Conservation (phyloP, 352 stramenopile genomes). For the Globisporangium spiculum region DNA sequence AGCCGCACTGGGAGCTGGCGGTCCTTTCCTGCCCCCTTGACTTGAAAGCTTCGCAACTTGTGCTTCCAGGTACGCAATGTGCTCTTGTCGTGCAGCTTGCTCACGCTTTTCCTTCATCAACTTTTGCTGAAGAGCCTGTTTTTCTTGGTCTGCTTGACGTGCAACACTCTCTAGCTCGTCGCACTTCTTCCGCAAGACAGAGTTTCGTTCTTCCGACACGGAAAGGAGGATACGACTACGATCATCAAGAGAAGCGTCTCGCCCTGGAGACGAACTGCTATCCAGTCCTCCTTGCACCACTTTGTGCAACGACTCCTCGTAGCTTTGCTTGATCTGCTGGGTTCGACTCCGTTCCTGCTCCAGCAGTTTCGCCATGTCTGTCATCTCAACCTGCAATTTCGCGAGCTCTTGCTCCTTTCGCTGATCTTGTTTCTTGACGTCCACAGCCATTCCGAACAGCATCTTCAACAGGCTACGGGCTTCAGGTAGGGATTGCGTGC, state of each 20-base stretch:
- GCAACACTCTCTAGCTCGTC: constrained; percentile 63
- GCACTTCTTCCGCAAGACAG: constrained; percentile 67
- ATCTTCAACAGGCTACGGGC: constrained; percentile 79
- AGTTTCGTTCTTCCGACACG: constrained; percentile 75
- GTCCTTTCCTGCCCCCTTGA: constrained; percentile 5
- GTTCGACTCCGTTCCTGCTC: constrained; percentile 72
- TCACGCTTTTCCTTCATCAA: constrained; percentile 23
- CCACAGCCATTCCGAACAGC: constrained; percentile 84
- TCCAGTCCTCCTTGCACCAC: constrained; percentile 51
- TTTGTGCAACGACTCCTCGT: constrained; percentile 80
- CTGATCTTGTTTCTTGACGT: constrained; percentile 87
- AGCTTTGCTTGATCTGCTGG: constrained; percentile 79
- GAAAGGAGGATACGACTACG: constrained; percentile 64
- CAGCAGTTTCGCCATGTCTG: constrained; percentile 51
- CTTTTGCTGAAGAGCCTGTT: constrained; percentile 42
- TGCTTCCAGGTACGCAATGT: constrained; percentile 59
- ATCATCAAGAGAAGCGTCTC: constrained; percentile 36
- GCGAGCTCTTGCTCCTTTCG: constrained; percentile 73
- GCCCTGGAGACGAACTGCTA: constrained; percentile 12
- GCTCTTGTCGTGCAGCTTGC: constrained; percentile 37
- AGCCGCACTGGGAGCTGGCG: background rate
- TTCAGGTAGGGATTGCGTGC: constrained; percentile 78
- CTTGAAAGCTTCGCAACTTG: constrained; percentile 46
- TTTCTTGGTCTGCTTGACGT: constrained; percentile 42
- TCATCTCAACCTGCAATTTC: constrained; percentile 72